These are phyloP conservation scores for Penicillium nucicola DNA, from an alignment of 495 filamentous ascomycete species.

Conservation along the genomic window DNA sequence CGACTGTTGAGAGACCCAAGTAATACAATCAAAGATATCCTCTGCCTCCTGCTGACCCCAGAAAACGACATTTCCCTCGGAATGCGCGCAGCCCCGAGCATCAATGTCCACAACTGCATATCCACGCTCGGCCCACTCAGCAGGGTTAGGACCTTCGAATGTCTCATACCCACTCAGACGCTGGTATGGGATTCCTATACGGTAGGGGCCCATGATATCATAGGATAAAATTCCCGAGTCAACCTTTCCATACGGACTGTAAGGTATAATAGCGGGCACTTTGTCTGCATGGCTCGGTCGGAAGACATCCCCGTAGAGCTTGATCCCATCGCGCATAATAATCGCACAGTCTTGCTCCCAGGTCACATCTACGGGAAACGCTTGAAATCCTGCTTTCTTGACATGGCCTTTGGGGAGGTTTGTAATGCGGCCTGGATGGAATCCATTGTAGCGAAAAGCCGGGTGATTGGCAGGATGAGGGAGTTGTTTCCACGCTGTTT, in stretches of 20 bases:
- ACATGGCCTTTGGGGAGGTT: conserved; percentile 6
- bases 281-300: conserved; percentile 11
- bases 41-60: conserved; percentile 16
- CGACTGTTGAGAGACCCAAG: conserved; percentile 6
- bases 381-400: background rate
- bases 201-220: conserved; percentile 13
- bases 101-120: conserved; percentile 42
- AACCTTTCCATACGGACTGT: conserved; percentile 35
- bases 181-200: conserved; percentile 14
- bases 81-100: conserved; percentile 30
- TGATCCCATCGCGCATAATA: conserved; percentile 13
- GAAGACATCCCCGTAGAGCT: conserved; percentile 28
- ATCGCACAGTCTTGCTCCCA: conserved; percentile 10
- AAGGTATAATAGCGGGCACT: conserved; percentile 33
- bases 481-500: no score
- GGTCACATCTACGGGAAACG: background rate
- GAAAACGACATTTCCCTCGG: conserved; percentile 28
- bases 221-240: conserved; percentile 11
- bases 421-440: no score
- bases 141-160: conserved; percentile 44
- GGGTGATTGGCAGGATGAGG: no score
- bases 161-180: conserved; percentile 22
- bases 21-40: conserved; percentile 19
- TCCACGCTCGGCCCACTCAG: conserved; percentile 35
- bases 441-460: no score